phyloP scores from a whole-genome alignment of 140 eudicot genomes.

The Artemisia princeps region DNA sequence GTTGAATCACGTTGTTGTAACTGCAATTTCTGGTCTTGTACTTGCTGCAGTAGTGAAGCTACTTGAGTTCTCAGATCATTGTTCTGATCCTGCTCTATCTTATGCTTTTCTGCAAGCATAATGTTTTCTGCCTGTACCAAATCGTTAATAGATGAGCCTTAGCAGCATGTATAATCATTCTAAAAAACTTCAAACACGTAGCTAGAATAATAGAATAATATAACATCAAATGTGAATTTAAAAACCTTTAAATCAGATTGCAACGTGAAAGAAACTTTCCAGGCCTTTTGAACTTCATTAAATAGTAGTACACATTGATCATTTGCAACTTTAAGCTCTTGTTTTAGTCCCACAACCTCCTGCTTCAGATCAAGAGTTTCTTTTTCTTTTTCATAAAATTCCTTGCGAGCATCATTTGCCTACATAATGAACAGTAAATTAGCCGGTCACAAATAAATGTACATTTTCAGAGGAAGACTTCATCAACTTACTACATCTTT shows the following conservation, averaged over 20 bases:
- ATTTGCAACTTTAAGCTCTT: slow-evolving; percentile 71
- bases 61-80: slow-evolving; percentile 65
- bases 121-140: slow-evolving; percentile 70
- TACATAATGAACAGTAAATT: slow-evolving; percentile 27
- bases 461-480: slow-evolving; percentile 7
- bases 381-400: slow-evolving; percentile 72
- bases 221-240: background rate
- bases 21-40: slow-evolving; percentile 68
- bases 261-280: slow-evolving; percentile 93
- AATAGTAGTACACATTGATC: slow-evolving; percentile 83
- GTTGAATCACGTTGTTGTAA: slow-evolving; percentile 69
- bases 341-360: slow-evolving; percentile 54
- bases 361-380: slow-evolving; percentile 62
- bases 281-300: slow-evolving; percentile 96
- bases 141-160: background rate
- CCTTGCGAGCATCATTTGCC: slow-evolving; percentile 99
- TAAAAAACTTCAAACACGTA: background rate
- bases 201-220: background rate
- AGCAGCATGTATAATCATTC: background rate
- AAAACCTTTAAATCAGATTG: slow-evolving; percentile 90
- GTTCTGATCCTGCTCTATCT: slow-evolving; percentile 76
- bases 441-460: slow-evolving; percentile 13
- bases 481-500: slow-evolving; percentile 73
- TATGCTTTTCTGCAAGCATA: slow-evolving; percentile 66
- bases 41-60: slow-evolving; percentile 57